phyloP scores from a whole-genome alignment of 1,139 yeast species.

The Geotrichum fermentans region DNA sequence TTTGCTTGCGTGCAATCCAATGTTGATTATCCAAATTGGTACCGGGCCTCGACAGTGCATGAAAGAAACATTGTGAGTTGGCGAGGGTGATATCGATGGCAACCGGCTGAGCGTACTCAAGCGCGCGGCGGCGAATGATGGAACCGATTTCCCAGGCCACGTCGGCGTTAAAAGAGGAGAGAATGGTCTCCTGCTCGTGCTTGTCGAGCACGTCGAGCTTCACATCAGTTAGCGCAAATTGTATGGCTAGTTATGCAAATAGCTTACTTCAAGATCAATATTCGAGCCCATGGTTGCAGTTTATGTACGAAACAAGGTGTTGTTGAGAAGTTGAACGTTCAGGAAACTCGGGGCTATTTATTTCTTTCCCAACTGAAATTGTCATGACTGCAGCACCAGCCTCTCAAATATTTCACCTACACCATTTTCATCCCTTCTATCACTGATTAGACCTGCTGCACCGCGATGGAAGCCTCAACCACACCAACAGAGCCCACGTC shows the following conservation, averaged over 20 bases:
- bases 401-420: too few species aligned
- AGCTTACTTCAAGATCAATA: constrained; percentile 18
- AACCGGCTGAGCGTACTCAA: constrained; percentile 36
- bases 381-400: too few species aligned
- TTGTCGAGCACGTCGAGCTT: constrained; percentile 28
- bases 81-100: constrained; percentile 50
- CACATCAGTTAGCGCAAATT: not conserved
- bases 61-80: constrained; percentile 52
- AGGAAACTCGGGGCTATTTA: too few species aligned
- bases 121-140: constrained; percentile 30
- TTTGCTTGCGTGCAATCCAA: constrained; percentile 55
- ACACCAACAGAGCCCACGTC: too few species aligned
- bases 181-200: constrained; percentile 32
- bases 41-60: constrained; percentile 44
- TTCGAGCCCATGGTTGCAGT: constrained; percentile 13
- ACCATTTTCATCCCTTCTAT: too few species aligned
- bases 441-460: too few species aligned
- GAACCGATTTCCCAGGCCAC: constrained; percentile 37
- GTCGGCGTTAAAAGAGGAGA: constrained; percentile 35
- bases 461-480: not conserved
- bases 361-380: too few species aligned
- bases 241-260: not conserved
- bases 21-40: constrained; percentile 51
- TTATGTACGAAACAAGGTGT: too few species aligned
- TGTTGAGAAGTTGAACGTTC: too few species aligned